Conservation (phyloP, 768 basidiomycete species). For the Saitozyma sp. region DNA sequence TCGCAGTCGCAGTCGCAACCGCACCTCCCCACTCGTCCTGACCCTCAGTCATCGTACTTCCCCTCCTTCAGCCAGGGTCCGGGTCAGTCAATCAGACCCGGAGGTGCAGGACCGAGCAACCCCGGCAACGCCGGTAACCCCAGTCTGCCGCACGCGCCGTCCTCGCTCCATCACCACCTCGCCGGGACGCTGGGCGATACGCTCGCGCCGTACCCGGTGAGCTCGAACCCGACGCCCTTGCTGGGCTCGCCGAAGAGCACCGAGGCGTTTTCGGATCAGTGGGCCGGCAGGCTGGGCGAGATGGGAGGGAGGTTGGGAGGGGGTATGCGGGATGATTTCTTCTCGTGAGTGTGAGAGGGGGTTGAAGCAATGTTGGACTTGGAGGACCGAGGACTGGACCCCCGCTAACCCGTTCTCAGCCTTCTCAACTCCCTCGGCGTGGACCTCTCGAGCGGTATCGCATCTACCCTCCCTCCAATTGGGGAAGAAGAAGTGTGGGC, state of each 20-base stretch:
- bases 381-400: not conserved
- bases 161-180: not conserved
- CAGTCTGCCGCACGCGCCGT: not conserved
- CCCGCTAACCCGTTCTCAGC: not conserved
- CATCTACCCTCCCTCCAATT: not conserved
- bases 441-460: not conserved
- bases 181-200: not conserved
- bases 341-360: slow-evolving; percentile 18
- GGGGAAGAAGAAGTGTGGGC: not conserved
- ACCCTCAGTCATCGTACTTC: not conserved
- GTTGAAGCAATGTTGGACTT: too few relatives aligned
- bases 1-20: not conserved
- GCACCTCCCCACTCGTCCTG: not conserved
- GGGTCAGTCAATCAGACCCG: not conserved
- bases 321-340: slow-evolving; percentile 34
- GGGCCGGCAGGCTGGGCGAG: slow-evolving; percentile 22
- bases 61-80: not conserved
- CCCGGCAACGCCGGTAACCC: not conserved
- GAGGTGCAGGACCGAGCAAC: not conserved
- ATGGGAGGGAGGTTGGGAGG: slow-evolving; percentile 17
- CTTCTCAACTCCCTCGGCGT: not conserved
- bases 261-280: slow-evolving; percentile 10
- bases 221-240: not conserved
- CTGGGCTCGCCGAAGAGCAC: not conserved
- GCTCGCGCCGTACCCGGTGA: not conserved